Conservation (phyloP, 2,329 filamentous ascomycete species). For the Leptographium wingfieldii region DNA sequence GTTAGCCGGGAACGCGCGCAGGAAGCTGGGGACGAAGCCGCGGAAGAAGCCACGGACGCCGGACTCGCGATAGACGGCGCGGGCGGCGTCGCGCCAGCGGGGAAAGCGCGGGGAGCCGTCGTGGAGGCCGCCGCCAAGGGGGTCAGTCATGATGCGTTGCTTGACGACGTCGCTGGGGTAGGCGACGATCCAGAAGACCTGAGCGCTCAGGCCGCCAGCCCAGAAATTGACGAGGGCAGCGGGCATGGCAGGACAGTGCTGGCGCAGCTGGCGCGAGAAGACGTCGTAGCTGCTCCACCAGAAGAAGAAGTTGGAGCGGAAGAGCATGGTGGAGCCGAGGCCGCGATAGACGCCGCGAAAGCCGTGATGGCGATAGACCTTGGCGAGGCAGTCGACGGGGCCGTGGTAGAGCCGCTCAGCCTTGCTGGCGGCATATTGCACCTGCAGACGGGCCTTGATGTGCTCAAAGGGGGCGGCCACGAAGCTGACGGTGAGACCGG, state of each 20-base stretch:
- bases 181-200: slow-evolving; percentile 86
- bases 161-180: slow-evolving; percentile 93
- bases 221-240: slow-evolving; percentile 87
- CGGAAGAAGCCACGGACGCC: slow-evolving; percentile 81
- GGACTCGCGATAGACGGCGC: slow-evolving; percentile 59
- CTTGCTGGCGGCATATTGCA: slow-evolving; percentile 80
- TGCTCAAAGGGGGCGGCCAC: slow-evolving; percentile 92
- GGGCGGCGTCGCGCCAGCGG: slow-evolving; percentile 69
- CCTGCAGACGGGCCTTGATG: slow-evolving; percentile 84
- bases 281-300: slow-evolving; percentile 97
- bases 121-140: slow-evolving; percentile 56
- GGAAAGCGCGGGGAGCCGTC: slow-evolving; percentile 58
- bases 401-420: slow-evolving; percentile 68
- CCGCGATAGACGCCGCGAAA: slow-evolving; percentile 75
- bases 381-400: slow-evolving; percentile 69
- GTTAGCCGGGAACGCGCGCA: slow-evolving; percentile 91
- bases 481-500: slow-evolving; percentile 82
- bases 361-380: slow-evolving; percentile 61
- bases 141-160: slow-evolving; percentile 94
- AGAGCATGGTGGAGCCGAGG: slow-evolving; percentile 70
- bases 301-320: slow-evolving; percentile 90
- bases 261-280: slow-evolving; percentile 54
- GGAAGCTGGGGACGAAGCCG: slow-evolving; percentile 85
- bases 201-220: slow-evolving; percentile 85
- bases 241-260: slow-evolving; percentile 52